Conservation (phyloP, 2,329 filamentous ascomycete species). For the Arthrobotrys conoides region DNA sequence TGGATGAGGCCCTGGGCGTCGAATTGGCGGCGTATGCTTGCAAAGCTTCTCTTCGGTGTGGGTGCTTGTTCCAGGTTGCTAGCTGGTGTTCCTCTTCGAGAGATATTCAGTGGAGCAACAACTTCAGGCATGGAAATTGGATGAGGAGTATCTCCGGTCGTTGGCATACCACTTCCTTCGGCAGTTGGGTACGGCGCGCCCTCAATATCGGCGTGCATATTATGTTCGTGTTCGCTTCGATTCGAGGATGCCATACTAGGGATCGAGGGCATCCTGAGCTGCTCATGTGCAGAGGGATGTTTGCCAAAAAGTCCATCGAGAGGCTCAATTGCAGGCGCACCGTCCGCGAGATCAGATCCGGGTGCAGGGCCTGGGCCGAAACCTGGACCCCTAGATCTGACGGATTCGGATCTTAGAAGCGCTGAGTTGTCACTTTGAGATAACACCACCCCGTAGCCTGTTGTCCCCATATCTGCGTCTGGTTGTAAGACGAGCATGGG, state of each 20-base stretch:
- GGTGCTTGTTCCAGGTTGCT: slow-evolving; percentile 25
- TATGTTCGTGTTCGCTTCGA: slow-evolving; percentile 50
- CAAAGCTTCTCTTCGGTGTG: slow-evolving; percentile 47
- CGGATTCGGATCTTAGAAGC: slow-evolving; percentile 54
- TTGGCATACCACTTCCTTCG: slow-evolving; percentile 62
- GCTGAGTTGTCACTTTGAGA: slow-evolving; percentile 57
- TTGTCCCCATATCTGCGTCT: slow-evolving; percentile 69
- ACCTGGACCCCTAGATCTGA: slow-evolving; percentile 45
- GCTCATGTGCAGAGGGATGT: slow-evolving; percentile 42
- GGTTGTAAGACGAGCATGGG: slow-evolving; percentile 75
- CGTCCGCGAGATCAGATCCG: slow-evolving; percentile 56
- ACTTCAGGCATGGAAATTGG: slow-evolving; percentile 47
- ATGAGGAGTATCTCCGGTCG: slow-evolving; percentile 62
- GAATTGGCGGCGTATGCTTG: slow-evolving; percentile 56
- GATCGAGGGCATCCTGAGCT: slow-evolving; percentile 53
- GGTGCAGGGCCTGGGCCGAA: slow-evolving; percentile 57
- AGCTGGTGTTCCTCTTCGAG: slow-evolving; percentile 48
- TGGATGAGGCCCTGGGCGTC: slow-evolving; percentile 46
- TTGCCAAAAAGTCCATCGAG: slow-evolving; percentile 51
- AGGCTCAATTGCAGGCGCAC: slow-evolving; percentile 54
- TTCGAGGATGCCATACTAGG: slow-evolving; percentile 58
- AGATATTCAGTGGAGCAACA: slow-evolving; percentile 53
- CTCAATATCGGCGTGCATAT: slow-evolving; percentile 31
- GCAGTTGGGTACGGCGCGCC: slow-evolving; percentile 62
- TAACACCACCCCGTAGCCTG: slow-evolving; percentile 72